These are phyloP conservation scores for Beta macrorhiza DNA, from an alignment of 179 eudicot species.

Conservation along the genomic window DNA sequence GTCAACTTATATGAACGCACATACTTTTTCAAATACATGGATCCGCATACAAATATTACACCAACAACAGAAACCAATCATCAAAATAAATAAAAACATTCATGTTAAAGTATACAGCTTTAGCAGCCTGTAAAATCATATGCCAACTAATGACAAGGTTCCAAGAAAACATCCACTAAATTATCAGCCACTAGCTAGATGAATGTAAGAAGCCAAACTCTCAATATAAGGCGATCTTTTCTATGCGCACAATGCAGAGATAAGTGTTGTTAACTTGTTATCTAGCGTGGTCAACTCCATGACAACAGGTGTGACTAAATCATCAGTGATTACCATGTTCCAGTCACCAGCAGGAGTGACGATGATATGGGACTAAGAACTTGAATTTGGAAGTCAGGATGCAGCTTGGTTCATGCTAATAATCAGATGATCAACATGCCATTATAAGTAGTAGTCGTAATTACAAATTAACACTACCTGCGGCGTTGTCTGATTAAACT, in stretches of 20 bases:
- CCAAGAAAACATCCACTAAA: background rate
- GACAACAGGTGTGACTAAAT: background rate
- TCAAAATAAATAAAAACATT: background rate
- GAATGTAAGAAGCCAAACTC: background rate
- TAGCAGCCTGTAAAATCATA: background rate
- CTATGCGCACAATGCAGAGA: no score
- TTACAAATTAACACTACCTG: conserved; percentile 36
- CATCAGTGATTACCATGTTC: background rate
- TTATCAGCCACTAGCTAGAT: background rate
- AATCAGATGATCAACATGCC: background rate
- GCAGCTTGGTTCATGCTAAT: background rate
- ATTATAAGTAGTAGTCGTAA: conserved; percentile 3
- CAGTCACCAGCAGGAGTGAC: conserved; percentile 11
- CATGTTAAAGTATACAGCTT: background rate
- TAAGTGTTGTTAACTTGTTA: background rate
- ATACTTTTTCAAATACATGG: background rate
- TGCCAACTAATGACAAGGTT: background rate
- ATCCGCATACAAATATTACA: conserved; percentile 9
- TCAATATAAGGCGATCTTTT: no score
- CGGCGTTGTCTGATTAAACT: conserved; percentile 47
- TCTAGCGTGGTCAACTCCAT: background rate
- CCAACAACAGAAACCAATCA: background rate
- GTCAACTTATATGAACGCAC: conserved; percentile 25
- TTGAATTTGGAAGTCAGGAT: background rate
- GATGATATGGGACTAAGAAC: background rate